Conservation (phyloP, 352 stramenopile species). For the Globisporangium spinosum region DNA sequence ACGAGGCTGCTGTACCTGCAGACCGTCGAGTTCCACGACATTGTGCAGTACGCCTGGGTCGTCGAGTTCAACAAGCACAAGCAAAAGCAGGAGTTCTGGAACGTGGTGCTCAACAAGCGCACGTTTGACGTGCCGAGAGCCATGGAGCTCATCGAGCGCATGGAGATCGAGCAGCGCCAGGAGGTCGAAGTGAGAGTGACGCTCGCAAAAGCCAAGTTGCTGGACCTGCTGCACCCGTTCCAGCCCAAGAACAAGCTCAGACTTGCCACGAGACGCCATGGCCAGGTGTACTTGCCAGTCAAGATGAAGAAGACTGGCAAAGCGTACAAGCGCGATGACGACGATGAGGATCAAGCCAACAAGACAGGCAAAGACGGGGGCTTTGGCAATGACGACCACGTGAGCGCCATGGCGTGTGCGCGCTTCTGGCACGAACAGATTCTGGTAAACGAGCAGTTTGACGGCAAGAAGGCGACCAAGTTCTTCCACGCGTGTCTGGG, state of each 20-base stretch:
- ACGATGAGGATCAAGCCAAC: background rate
- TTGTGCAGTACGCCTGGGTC: slow-evolving; percentile 65
- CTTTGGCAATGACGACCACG: slow-evolving; percentile 17
- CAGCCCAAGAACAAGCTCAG: slow-evolving; percentile 42
- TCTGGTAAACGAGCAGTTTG: slow-evolving; percentile 30
- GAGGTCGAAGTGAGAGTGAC: slow-evolving; percentile 50
- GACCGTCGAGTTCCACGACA: slow-evolving; percentile 61
- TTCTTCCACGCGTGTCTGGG: slow-evolving; percentile 34
- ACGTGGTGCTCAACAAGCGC: slow-evolving; percentile 69
- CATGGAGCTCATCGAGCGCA: slow-evolving; percentile 54
- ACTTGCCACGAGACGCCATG: slow-evolving; percentile 37
- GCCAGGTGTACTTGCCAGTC: slow-evolving; percentile 31
- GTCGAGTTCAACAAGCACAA: slow-evolving; percentile 55
- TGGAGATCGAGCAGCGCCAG: slow-evolving; percentile 49
- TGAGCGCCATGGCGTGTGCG: slow-evolving; percentile 40
- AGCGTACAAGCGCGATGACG: background rate
- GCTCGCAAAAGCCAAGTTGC: slow-evolving; percentile 50
- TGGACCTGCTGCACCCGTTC: slow-evolving; percentile 52
- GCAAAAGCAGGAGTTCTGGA: slow-evolving; percentile 64
- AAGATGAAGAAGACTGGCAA: slow-evolving; percentile 7
- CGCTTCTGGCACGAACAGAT: slow-evolving; percentile 66
- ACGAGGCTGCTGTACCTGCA: slow-evolving; percentile 61
- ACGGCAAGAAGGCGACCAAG: slow-evolving; percentile 26
- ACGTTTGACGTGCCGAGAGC: slow-evolving; percentile 44
- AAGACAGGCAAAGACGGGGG: no score